Base-by-base conservation (phyloP, 441 rosid genomes). In the Euphorbia corollata region DNA sequence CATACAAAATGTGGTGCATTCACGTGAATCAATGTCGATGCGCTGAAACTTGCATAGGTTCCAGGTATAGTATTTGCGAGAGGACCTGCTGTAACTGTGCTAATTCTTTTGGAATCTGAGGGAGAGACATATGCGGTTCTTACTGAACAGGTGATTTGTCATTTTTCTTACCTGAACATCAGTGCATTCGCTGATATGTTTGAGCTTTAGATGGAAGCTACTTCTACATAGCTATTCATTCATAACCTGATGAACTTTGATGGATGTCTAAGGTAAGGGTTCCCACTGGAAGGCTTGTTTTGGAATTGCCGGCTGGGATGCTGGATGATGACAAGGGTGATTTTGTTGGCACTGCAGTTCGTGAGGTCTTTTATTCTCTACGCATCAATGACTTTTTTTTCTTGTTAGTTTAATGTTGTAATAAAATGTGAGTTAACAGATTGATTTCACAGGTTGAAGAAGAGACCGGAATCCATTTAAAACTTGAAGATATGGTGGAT, bases 291-390 rank as follows among this genome's bases (percentile, higher is more conserved):
- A 84, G 82, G 80, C 38, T 80, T 73, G 77, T 90, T 43, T 71
- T 93, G 85, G 98, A 93, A 72, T 71, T 93, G 84, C 97, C 97
- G 50, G 98, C 97, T 76, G 98, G 98, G 68, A 93, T 88, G 97
- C 76, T 87, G 84, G 90, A 87, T 81, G 92, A 78, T 78, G 96
- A 86, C 77, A 59, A 84, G 75, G 89, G 90, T 65, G 96, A 87
- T 75, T 90, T 90, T 70, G 83, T 90, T 65, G 96, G 97, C 65
- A 87, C 97, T 61, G 98, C 96, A 32, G 91, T 87, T 76, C 96
- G 92, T 10, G 97, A 93, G 96, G 97, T 90, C 64, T 72, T 61
- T 80, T 68, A 64, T 24, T 71, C n/a, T 67, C 22, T 3, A 4
- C 16, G 23, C 47, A 18, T 53, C 39, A 45, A 7, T 22, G 45